Base-by-base conservation (phyloP, 2,329 filamentous ascomycete species). In the Trichoderma sp. region DNA sequence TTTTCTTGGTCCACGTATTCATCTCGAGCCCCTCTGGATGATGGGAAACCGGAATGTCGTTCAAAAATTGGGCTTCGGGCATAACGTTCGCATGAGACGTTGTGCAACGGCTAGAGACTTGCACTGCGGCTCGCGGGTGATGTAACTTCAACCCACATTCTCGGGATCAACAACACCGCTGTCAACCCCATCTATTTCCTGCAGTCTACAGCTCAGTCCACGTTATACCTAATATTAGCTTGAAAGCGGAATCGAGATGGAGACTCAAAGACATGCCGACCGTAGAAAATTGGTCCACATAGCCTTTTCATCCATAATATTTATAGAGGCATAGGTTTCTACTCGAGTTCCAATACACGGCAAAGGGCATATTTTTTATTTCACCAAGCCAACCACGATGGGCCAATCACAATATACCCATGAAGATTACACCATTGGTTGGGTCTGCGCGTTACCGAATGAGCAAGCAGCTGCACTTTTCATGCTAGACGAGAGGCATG, bases 351-450 rank as follows among this genome's bases (percentile, higher is more conserved):
- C 12, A 43, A 4, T 3, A 6, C n/a, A 6, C 17, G 8, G 1
- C 8, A 26, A 26, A 13, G 8, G 20, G 12, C n/a, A 61, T 9
- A 68, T 4, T 50, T n/a, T 6, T n/a, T 28, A 17, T 17, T 36
- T 4, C 8, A 3, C 20, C 6, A 15, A 8, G 23, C 2, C 13
- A 12, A 5, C 3, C 8, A 68, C 36, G 5, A 68, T 68, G 65
- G 13, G 13, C 6, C 4, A 32, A 20, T 23, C 13, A 36, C 15
- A 50, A 26, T 50, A 64, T 47, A 17, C 17, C 8, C 17, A 72
- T 9, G 65, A 59, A 23, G 72, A 74, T 20, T 79, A 77, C 61
- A 77, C 74, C 8, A 72, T 78, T 9, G 76, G 76, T 3, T 78
- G 76, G 77, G 71, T 78, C 23, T 77, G 74, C 50, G 75, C 77